Conservation (phyloP, 139 green algal genomes). For the Picochlorum sp. region DNA sequence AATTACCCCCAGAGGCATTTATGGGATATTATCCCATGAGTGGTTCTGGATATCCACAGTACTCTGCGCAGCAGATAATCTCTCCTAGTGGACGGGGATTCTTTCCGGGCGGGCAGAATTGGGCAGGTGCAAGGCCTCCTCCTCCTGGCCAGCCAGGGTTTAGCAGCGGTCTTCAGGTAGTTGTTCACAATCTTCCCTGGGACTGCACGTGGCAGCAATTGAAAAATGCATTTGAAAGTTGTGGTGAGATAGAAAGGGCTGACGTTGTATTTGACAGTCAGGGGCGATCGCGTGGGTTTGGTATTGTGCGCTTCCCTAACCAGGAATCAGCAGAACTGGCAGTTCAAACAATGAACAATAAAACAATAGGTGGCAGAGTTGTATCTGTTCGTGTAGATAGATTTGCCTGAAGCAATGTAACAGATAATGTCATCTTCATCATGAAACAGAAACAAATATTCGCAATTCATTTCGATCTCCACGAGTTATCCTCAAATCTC, state of each 20-base stretch:
- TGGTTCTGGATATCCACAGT: background rate
- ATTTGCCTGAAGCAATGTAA: constrained; percentile 40
- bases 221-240: constrained; percentile 62
- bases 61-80: background rate
- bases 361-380: constrained; percentile 63
- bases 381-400: constrained; percentile 79
- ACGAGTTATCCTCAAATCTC: constrained; percentile 38
- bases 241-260: constrained; percentile 58
- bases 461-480: constrained; percentile 35
- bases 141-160: constrained; percentile 46
- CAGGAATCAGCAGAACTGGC: constrained; percentile 54
- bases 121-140: constrained; percentile 34
- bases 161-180: constrained; percentile 67
- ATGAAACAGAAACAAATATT: constrained; percentile 14
- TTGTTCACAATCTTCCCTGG: constrained; percentile 90
- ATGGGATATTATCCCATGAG: constrained; percentile 9
- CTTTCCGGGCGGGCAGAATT: constrained; percentile 32
- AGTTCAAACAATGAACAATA: constrained; percentile 71
- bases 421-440: too few relatives aligned
- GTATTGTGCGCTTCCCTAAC: constrained; percentile 65
- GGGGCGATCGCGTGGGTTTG: constrained; percentile 74
- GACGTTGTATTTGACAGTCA: constrained; percentile 73
- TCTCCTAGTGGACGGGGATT: constrained; percentile 22
- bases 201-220: constrained; percentile 79
- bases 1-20: constrained; percentile 5